Evolutionary conservation across 1,284 basidiomycete genomes (phyloP), one percentile per base, ranked within the genome.

Genomic region (Puccinia polysora): DNA sequence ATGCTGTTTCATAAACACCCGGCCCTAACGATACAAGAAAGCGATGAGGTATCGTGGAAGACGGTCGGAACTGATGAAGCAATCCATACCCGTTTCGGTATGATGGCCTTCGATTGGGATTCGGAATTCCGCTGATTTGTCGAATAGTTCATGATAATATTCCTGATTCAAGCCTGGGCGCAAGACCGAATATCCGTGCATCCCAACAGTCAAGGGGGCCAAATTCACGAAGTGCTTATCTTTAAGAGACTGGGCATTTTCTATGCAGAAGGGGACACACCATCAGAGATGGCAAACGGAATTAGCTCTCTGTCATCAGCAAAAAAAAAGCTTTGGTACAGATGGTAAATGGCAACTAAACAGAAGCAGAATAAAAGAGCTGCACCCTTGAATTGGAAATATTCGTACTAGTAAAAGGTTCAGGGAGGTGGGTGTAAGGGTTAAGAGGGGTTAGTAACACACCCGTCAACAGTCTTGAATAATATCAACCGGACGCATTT

Each of bases 71-170:
- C 6, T 32, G 38, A 2, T 15, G n/a, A 23, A n/a, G 45, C 15
- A 47, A 36, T 4, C 34, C 73, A 43, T 34, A 76, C 75, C 50
- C 73, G 68, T 40, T 14, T 38, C 68, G 18, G 55, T 64, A 43
- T 91, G 93, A 77, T 97, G 93, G 1, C 87, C 89, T 80, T 97
- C 94, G n/a, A 97, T 84, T 4, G 86, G 84, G 50, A 97, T 85
- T 2, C 86, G 87, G 78, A 97, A 95, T 60, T 83, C 83, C 34
- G 82, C 77, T 50, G 87, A 86, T 75, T 86, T 84, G 77, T 96
- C 89, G 78, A 91, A 96, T 20, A 98, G 82, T 36, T 88, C 90
- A 74, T 89, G 85, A 80, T 97, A 97, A 80, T 95, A 98, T 32
- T 86, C 87, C 75, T 87, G 87, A 81, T 97, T 95, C 43, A 95